Base-by-base conservation (phyloP, 1,284 basidiomycete species). In the Boletus subluridellus region DNA sequence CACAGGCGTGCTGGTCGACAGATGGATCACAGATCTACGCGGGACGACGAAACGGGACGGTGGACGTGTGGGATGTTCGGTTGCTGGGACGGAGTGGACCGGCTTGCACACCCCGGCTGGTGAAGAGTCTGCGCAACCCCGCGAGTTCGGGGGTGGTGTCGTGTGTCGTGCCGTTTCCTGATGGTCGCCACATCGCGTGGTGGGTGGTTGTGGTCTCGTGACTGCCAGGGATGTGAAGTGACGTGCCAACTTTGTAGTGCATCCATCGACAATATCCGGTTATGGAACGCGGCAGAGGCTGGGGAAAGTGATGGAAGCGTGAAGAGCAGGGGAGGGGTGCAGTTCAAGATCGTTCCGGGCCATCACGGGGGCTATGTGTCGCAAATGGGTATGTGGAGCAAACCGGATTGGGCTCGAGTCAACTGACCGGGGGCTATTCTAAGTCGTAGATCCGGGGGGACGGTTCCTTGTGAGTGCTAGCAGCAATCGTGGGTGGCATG, bases 331-430 rank as follows among this genome's bases (percentile, higher is more conserved):
- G 82, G 83, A 64, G 83, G 86, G 9, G 86, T 88, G 21, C 90
- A 90, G 63, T 98, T 98, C 81, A 94, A 94, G 74, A 97, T 98
- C 62, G 92, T 99, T 41, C 91, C 95, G 5, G 96, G 96, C 0
- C 95, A 98, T 75, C 94, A 98, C 74, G 95, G 95, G 34, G 95
- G 94, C 2, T 91, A 88, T 60, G 84, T 98, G 17, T 96, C 94
- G 5, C 89, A 91, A 65, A 91, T 97, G 84, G 73, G 94, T 95
- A 74, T 70, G 89, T 74, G 55, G 54, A 53, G 45, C 52, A 53
- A 52, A 62, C 61, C 39, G 39, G 63, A 41, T 58, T 35, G 49
- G 54, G 52, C 11, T 15, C 45, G n/a, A 38, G 58, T 63, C 60
- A 62, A 63, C 64, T 62, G 66, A 63, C 61, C 61, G 54, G 62